A percentile compares a stretch with the other conserved stretches of the same genome.
phyloP scores from a whole-genome alignment of 805 yeast species.

The Candida taoyuanica region DNA sequence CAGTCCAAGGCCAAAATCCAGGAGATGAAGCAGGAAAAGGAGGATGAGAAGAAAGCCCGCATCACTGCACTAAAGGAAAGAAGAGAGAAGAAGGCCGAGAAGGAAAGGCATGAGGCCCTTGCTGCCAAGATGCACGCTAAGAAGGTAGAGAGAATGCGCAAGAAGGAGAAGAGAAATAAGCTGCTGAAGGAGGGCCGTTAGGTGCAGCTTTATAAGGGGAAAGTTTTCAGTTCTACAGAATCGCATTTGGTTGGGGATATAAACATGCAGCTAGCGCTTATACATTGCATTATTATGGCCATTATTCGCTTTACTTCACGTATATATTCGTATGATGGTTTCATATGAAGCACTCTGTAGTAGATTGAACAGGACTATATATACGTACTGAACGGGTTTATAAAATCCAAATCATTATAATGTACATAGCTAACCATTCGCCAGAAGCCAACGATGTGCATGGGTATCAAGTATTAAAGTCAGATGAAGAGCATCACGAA shows the following conservation, averaged over 20 bases:
- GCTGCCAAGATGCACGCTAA: constrained; percentile 88
- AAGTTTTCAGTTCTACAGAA: constrained; percentile 2
- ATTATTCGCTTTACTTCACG: neutral
- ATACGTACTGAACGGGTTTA: too few species aligned
- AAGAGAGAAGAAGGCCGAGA: constrained; percentile 78
- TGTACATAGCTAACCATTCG: too few species aligned
- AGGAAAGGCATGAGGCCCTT: constrained; percentile 77
- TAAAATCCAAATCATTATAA: too few species aligned
- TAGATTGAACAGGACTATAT: too few species aligned
- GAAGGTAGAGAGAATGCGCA: constrained; percentile 84
- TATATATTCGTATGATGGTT: too few species aligned
- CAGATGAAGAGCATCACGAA: neutral
- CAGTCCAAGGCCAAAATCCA: constrained; percentile 65
- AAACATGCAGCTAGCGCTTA: too few species aligned
- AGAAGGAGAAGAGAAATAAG: constrained; percentile 93
- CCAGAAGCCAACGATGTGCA: too few species aligned
- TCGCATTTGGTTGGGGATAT: constrained; percentile 2
- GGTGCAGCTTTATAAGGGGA: neutral
- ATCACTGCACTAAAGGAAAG: constrained; percentile 62
- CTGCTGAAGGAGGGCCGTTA: constrained; percentile 78
- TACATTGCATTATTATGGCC: neutral
- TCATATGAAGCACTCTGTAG: too few species aligned
- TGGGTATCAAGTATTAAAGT: too few species aligned
- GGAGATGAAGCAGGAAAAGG: constrained; percentile 77
- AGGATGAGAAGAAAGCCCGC: constrained; percentile 47